Evolutionary conservation across 208 protist species (phyloP).

Genomic region (Trypanosoma scelopori): DNA sequence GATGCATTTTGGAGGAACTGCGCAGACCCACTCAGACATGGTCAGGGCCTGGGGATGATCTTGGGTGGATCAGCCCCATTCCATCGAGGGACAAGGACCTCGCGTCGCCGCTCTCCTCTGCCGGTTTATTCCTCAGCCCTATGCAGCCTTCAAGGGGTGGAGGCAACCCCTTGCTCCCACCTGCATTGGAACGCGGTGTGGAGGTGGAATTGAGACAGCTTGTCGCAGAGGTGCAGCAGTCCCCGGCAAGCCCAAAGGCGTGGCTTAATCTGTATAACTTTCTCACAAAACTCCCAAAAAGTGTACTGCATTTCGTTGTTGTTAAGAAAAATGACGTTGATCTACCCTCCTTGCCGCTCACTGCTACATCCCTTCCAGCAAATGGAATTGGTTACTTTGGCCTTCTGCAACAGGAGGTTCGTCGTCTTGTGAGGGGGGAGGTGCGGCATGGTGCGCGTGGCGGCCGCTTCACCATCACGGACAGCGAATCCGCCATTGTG

Average conservation of each 20-base stretch:
- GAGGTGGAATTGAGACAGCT: slow-evolving; percentile 10
- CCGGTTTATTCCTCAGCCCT: not conserved
- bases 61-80: slow-evolving; percentile 28
- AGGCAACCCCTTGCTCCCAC: not conserved
- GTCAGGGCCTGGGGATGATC: not conserved
- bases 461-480: slow-evolving; percentile 11
- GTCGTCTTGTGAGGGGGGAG: slow-evolving; percentile 8
- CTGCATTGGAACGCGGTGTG: slow-evolving; percentile 6
- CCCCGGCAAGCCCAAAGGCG: not conserved
- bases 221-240: not conserved
- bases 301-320: slow-evolving; percentile 1
- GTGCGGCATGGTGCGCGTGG: not conserved
- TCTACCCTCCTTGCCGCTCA: not conserved
- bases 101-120: slow-evolving; percentile 12
- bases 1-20: not conserved
- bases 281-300: slow-evolving; percentile 3
- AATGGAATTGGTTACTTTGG: not conserved
- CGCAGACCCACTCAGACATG: not conserved
- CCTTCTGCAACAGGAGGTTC: slow-evolving; percentile 10
- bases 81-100: not conserved
- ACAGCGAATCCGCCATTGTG: slow-evolving; percentile 1
- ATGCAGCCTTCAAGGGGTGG: not conserved
- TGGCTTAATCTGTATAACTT: slow-evolving; percentile 28
- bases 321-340: slow-evolving; percentile 1
- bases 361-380: no score